A percentile compares a stretch with the other conserved stretches of the same genome.
phyloP scores from a whole-genome alignment of 2,329 filamentous ascomycete genomes.

The Corynespora cassiicola region DNA sequence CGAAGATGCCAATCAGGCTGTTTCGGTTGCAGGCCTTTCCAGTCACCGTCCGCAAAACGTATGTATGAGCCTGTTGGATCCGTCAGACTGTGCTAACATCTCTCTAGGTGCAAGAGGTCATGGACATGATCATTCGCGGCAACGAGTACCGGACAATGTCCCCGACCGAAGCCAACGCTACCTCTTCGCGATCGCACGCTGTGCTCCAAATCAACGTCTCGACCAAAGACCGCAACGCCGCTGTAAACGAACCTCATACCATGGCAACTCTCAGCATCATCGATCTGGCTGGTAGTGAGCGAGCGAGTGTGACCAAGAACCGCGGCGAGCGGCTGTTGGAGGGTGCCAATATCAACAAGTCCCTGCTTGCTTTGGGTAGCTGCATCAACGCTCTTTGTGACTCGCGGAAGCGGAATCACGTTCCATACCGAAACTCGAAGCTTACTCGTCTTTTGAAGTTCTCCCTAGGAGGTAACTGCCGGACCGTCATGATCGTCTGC shows the following conservation, averaged over 20 bases:
- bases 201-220: conserved; percentile 97
- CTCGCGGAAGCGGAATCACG: conserved; percentile 86
- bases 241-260: conserved; percentile 91
- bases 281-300: conserved; percentile 93
- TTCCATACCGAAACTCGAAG: conserved; percentile 97
- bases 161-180: conserved; percentile 95
- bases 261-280: conserved; percentile 99
- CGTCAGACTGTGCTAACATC: conserved; percentile 24
- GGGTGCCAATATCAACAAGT: conserved; percentile 99
- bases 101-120: conserved; percentile 75
- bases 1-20: conserved; percentile 91
- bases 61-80: conserved; percentile 13
- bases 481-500: conserved; percentile 99
- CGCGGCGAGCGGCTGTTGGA: conserved; percentile 88
- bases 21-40: conserved; percentile 88
- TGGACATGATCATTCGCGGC: conserved; percentile 97
- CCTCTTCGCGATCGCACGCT: conserved; percentile 94
- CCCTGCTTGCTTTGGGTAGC: conserved; percentile 88
- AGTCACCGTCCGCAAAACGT: conserved; percentile 92
- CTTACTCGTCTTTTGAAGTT: conserved; percentile 95
- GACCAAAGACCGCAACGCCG: conserved; percentile 91
- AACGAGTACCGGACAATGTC: conserved; percentile 96
- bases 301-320: conserved; percentile 96
- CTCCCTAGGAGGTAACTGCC: conserved; percentile 95
- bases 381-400: conserved; percentile 99